Percentiles rank a stretch among this genome's conserved stretches.
These are phyloP conservation scores for Colletotrichum trifolii DNA, from an alignment of 2,329 filamentous ascomycete species.

Conservation along the genomic window DNA sequence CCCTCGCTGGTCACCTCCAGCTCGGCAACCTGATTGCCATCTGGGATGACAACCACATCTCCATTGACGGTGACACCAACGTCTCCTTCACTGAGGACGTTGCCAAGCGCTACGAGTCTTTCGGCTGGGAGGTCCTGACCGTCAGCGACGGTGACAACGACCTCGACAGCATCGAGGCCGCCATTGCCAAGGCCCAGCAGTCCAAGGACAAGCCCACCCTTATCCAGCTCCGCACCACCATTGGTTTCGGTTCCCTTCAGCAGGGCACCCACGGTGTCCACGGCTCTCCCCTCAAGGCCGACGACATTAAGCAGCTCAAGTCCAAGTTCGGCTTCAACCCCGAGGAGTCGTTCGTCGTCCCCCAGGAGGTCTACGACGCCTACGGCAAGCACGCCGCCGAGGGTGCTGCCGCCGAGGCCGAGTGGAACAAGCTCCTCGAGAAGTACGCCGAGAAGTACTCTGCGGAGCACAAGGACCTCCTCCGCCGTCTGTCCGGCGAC, in stretches of 20 bases:
- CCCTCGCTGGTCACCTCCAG: slow-evolving; percentile 94
- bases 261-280: slow-evolving; percentile 96
- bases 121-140: slow-evolving; percentile 91
- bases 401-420: slow-evolving; percentile 88
- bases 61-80: slow-evolving; percentile 93
- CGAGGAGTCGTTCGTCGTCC: slow-evolving; percentile 90
- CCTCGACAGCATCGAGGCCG: slow-evolving; percentile 86
- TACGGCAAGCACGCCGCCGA: slow-evolving; percentile 87
- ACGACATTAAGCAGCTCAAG: slow-evolving; percentile 95
- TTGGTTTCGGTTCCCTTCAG: slow-evolving; percentile 93
- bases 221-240: slow-evolving; percentile 97
- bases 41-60: slow-evolving; percentile 99
- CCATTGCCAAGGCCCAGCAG: slow-evolving; percentile 84
- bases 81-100: slow-evolving; percentile 98
- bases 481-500: slow-evolving; percentile 81
- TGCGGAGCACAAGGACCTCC: slow-evolving; percentile 82
- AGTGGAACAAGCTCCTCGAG: slow-evolving; percentile 94
- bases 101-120: slow-evolving; percentile 91
- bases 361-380: slow-evolving; percentile 92
- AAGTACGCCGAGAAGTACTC: slow-evolving; percentile 86
- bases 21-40: slow-evolving; percentile 96
- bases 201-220: slow-evolving; percentile 97
- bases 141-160: slow-evolving; percentile 92
- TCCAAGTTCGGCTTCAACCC: slow-evolving; percentile 96
- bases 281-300: slow-evolving; percentile 93